phyloP scores from a whole-genome alignment of 805 yeast species.

The Myxozyma kluyveri region DNA sequence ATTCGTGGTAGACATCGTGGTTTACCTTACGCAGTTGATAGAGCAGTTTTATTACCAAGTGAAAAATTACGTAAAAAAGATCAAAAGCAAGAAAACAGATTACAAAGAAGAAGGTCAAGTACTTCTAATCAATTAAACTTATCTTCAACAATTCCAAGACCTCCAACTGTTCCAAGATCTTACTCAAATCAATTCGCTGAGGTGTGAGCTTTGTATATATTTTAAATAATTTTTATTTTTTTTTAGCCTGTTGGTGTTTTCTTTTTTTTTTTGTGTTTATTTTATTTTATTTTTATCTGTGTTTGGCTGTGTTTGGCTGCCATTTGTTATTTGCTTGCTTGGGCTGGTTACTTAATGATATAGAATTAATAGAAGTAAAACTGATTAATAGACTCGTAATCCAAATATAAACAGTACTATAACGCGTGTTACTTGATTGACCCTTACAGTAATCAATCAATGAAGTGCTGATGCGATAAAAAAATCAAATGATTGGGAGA shows the following conservation, averaged over 20 bases:
- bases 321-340: too few relatives aligned
- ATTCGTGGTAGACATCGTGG: conserved; percentile 97
- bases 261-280: background rate
- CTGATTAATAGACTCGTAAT: too few relatives aligned
- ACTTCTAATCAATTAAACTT: conserved; percentile 4
- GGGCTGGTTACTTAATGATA: too few relatives aligned
- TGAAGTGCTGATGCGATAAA: too few relatives aligned
- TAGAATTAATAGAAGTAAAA: too few relatives aligned
- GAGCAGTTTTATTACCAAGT: conserved; percentile 86
- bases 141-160: conserved; percentile 5
- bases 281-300: background rate
- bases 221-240: conserved; percentile 51
- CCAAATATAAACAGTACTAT: too few relatives aligned
- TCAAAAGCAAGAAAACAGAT: conserved; percentile 28
- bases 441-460: too few relatives aligned
- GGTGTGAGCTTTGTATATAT: conserved; percentile 48
- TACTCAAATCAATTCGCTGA: too few relatives aligned
- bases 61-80: conserved; percentile 58
- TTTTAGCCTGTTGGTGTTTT: background rate
- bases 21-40: conserved; percentile 84
- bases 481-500: too few relatives aligned
- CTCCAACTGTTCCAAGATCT: background rate
- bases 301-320: background rate
- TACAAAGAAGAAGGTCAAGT: conserved; percentile 13
- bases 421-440: too few relatives aligned